A percentile compares a stretch with the other conserved stretches of the same genome.
phyloP scores from a whole-genome alignment of 768 basidiomycete genomes.

The Austroboletus festivus region DNA sequence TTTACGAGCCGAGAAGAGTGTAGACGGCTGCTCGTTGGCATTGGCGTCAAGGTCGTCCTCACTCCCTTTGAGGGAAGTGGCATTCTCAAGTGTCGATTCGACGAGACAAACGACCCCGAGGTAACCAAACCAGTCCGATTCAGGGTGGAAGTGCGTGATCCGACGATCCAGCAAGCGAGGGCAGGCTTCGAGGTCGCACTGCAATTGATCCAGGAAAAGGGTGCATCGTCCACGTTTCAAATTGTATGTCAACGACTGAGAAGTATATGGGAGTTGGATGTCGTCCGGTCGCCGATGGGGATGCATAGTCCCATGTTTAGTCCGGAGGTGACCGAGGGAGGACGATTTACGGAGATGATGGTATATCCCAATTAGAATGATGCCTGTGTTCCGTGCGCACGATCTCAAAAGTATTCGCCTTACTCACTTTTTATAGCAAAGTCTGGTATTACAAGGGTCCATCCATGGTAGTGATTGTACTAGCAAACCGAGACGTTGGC shows the following conservation, averaged over 20 bases:
- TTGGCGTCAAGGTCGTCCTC: constrained; percentile 67
- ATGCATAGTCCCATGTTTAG: constrained; percentile 23
- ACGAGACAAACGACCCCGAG: constrained; percentile 59
- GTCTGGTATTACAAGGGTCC: constrained; percentile 18
- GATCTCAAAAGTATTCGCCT: constrained; percentile 10
- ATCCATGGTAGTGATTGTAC: constrained; percentile 39
- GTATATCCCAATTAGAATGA: constrained; percentile 29
- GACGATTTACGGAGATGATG: constrained; percentile 31
- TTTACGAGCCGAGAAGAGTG: constrained; percentile 73
- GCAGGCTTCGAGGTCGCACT: constrained; percentile 58
- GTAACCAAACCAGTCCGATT: constrained; percentile 74
- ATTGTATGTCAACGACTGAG: constrained; percentile 63
- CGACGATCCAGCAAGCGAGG: constrained; percentile 37
- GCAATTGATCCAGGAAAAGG: constrained; percentile 78
- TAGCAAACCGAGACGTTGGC: constrained; percentile 33
- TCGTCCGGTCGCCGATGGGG: constrained; percentile 19
- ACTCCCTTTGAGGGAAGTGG: constrained; percentile 62
- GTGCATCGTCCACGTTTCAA: constrained; percentile 80
- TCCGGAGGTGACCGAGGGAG: constrained; percentile 29
- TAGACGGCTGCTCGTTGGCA: constrained; percentile 62
- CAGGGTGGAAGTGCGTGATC: constrained; percentile 67
- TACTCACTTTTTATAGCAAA: constrained; percentile 1
- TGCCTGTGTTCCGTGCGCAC: constrained; percentile 8
- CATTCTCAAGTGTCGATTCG: constrained; percentile 72
- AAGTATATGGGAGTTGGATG: constrained; percentile 68